phyloP scores from a whole-genome alignment of 257 asterid genomes.

The Cynanchum wilfordii region DNA sequence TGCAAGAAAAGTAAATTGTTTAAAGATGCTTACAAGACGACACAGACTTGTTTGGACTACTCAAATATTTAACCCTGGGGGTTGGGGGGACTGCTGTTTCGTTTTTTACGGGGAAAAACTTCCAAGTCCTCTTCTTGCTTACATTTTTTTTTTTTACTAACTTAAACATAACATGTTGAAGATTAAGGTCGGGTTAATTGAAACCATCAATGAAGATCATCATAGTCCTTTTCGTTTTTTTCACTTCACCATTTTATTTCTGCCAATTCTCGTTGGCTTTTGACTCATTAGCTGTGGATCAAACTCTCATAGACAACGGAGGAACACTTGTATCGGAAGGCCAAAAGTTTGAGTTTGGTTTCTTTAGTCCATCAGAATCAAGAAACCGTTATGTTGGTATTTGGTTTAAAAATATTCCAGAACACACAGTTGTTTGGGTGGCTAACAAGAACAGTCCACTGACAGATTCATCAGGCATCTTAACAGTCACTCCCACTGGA shows the following conservation, averaged over 20 bases:
- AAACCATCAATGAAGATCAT: slow-evolving; percentile 5
- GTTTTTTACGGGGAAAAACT: background rate
- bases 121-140: background rate
- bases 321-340: slow-evolving; percentile 12
- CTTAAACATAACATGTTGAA: slow-evolving; percentile 2
- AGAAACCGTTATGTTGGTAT: slow-evolving; percentile 15
- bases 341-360: slow-evolving; percentile 21
- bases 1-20: background rate
- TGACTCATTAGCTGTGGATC: slow-evolving; percentile 12
- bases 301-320: slow-evolving; percentile 16
- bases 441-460: slow-evolving; percentile 31
- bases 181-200: background rate
- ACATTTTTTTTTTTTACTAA: background rate
- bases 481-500: slow-evolving; percentile 21
- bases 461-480: slow-evolving; percentile 20
- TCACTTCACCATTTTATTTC: slow-evolving; percentile 11
- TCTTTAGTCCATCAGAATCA: slow-evolving; percentile 16
- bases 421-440: slow-evolving; percentile 32
- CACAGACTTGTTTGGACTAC: background rate
- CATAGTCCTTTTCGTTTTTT: background rate
- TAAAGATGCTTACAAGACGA: background rate
- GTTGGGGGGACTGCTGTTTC: background rate
- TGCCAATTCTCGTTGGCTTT: slow-evolving; percentile 12
- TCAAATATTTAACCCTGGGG: background rate
- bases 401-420: slow-evolving; percentile 36